These are phyloP conservation scores for Mariannaea elegans DNA, from an alignment of 2,329 filamentous ascomycete genomes.

Conservation along the genomic window DNA sequence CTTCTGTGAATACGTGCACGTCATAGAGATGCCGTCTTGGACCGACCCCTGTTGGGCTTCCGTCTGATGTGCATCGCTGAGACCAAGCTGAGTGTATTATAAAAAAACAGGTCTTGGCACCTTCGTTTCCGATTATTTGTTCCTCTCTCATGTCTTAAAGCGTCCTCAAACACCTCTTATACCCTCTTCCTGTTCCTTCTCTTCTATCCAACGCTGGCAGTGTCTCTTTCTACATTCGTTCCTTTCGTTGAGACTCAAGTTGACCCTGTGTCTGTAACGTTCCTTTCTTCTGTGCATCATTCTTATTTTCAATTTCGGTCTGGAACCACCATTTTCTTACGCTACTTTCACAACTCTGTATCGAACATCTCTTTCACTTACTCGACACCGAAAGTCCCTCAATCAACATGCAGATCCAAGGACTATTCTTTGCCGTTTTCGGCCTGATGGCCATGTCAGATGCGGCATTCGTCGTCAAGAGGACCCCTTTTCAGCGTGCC, in stretches of 20 bases:
- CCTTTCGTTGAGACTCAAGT: constrained; percentile 45
- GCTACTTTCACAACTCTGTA: constrained; percentile 20
- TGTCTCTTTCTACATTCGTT: constrained; percentile 60
- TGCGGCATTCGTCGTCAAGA: constrained; percentile 52
- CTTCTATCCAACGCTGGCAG: constrained; percentile 57
- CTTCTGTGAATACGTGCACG: constrained; percentile 10
- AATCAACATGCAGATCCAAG: constrained; percentile 62
- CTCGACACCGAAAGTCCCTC: constrained; percentile 18
- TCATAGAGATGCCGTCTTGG: constrained; percentile 27
- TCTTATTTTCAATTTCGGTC: constrained; percentile 52
- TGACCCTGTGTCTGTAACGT: constrained; percentile 53
- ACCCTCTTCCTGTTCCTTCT: constrained; percentile 50
- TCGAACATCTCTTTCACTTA: constrained; percentile 32
- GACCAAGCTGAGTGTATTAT: constrained; percentile 46
- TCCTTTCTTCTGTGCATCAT: constrained; percentile 51
- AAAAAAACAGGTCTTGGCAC: constrained; percentile 51
- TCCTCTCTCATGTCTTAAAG: constrained; percentile 45
- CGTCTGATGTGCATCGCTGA: constrained; percentile 44
- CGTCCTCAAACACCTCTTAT: constrained; percentile 40
- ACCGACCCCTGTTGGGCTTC: constrained; percentile 35
- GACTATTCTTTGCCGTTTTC: constrained; percentile 57
- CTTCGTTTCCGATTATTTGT: constrained; percentile 42
- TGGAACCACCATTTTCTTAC: constrained; percentile 54
- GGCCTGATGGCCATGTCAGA: constrained; percentile 57
- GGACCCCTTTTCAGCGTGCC: constrained; percentile 47